Conservation (phyloP, 2,329 filamentous ascomycete species). For the Ophiocordyceps camponoti-leonardi region DNA sequence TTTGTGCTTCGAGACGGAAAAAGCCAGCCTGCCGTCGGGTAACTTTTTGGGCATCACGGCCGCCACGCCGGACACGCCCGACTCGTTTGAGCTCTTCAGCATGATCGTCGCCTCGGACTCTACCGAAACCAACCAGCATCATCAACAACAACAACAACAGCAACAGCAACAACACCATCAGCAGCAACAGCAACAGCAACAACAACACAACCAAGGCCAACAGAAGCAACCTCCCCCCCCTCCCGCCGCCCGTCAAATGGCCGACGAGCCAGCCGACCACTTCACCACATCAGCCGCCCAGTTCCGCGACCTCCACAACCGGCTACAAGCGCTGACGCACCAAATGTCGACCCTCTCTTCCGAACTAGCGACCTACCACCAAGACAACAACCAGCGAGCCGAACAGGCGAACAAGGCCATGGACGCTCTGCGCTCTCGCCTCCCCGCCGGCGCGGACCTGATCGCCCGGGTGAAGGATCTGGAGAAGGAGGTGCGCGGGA, state of each 20-base stretch:
- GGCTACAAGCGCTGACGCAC: slow-evolving; percentile 57
- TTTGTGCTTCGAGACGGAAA: slow-evolving; percentile 68
- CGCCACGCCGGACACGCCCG: slow-evolving; percentile 75
- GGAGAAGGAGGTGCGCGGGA: slow-evolving; percentile 38
- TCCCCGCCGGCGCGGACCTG: slow-evolving; percentile 29
- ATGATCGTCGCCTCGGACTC: slow-evolving; percentile 52
- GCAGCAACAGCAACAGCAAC: background rate
- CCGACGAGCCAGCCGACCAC: slow-evolving; percentile 28
- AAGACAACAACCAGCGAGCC: slow-evolving; percentile 37
- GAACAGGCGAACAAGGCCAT: slow-evolving; percentile 33
- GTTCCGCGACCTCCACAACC: slow-evolving; percentile 72
- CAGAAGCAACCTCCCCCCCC: slow-evolving; percentile 10
- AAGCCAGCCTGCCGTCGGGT: slow-evolving; percentile 60
- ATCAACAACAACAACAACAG: background rate
- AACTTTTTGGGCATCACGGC: slow-evolving; percentile 81
- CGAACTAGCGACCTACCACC: slow-evolving; percentile 31
- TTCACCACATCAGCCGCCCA: slow-evolving; percentile 40
- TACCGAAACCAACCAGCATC: slow-evolving; percentile 6
- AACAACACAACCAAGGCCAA: background rate
- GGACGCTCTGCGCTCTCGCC: slow-evolving; percentile 25
- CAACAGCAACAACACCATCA: background rate
- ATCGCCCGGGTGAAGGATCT: slow-evolving; percentile 31
- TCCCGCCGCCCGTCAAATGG: slow-evolving; percentile 14
- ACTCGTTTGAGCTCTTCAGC: slow-evolving; percentile 89
- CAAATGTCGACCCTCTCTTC: slow-evolving; percentile 47